Base-by-base conservation (phyloP, 2,329 filamentous ascomycete species). In the Mycosphaerella sp. region DNA sequence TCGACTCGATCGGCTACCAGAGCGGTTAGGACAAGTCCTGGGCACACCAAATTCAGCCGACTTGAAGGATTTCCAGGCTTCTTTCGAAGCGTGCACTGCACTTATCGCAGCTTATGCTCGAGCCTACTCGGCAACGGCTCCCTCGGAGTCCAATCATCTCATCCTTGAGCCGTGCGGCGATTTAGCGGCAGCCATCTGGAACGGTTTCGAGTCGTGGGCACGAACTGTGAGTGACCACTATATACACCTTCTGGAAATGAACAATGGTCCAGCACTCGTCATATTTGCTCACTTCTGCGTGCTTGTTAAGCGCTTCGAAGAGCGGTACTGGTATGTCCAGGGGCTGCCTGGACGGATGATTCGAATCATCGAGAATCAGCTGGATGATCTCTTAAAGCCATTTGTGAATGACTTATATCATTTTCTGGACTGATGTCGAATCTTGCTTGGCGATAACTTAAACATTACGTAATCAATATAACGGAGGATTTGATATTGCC, bases 101-200 rank as follows among this genome's bases (percentile, higher is more conserved):
- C 49, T 55, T 9, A 44, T 52, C 25, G 41, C 53, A 27, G 44
- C 53, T 8, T 55, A 37, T 34, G 53, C 50, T 13, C 53, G 49
- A 12, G 34, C 44, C 14, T 55, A 52, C 16, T 41, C 46, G 12
- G 49, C 37, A 10, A 17, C 27, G 2, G 44, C 35, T 14, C 35
- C 36, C 14, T 30, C 40, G 5, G 35, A 16, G n/a, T 30, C 45
- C 7, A 28, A 21, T n/a, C 28, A 36, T 14, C 16, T 43, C 14
- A 41, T 40, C 6, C 10, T 34, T 8, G 35, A 27, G 9, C 37
- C 46, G 10, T 35, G 50, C 17, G 44, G 36, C 32, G 42, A 46
- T 8, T 17, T 41, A 4, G 35, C 47, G 34, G 30, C 41, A 28
- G 36, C 42, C 3, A 21, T 54, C n/a, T 54, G 51, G 51, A 32